These are phyloP conservation scores for Cryphonectria nitschkei DNA, from an alignment of 2,329 filamentous ascomycete genomes.

Conservation along the genomic window DNA sequence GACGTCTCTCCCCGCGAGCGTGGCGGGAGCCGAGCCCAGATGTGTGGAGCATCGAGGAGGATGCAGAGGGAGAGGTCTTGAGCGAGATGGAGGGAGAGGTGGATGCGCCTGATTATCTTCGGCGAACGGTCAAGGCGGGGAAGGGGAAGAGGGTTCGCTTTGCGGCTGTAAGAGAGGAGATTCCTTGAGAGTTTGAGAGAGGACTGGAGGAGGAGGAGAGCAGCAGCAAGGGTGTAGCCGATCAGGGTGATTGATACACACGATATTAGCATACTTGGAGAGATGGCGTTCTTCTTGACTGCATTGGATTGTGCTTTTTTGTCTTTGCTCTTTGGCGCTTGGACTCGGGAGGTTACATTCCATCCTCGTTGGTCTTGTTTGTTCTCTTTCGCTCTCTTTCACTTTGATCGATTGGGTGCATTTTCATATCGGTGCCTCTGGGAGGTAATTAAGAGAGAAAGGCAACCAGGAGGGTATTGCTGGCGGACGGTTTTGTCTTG, in stretches of 20 bases:
- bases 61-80: slow-evolving; percentile 57
- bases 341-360: neutral
- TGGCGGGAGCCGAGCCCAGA: slow-evolving; percentile 64
- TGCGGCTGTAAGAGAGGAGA: slow-evolving; percentile 47
- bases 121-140: slow-evolving; percentile 48
- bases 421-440: neutral
- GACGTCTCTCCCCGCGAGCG: slow-evolving; percentile 49
- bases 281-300: neutral
- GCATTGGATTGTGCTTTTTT: neutral
- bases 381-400: neutral
- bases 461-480: neutral
- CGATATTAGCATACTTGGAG: neutral
- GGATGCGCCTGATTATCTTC: slow-evolving; percentile 35
- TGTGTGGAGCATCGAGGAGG: slow-evolving; percentile 64
- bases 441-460: neutral
- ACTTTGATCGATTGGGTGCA: neutral
- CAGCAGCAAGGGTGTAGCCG: too few relatives aligned
- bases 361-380: neutral
- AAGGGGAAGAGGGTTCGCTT: slow-evolving; percentile 64
- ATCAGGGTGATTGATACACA: neutral
- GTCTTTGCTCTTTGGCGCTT: neutral
- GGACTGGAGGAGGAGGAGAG: too few relatives aligned
- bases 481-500: neutral
- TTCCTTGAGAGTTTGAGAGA: slow-evolving; percentile 17
- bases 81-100: slow-evolving; percentile 45